Evolutionary conservation across 805 yeast genomes (phyloP).

Genomic region (Komagataella phaffii): DNA sequence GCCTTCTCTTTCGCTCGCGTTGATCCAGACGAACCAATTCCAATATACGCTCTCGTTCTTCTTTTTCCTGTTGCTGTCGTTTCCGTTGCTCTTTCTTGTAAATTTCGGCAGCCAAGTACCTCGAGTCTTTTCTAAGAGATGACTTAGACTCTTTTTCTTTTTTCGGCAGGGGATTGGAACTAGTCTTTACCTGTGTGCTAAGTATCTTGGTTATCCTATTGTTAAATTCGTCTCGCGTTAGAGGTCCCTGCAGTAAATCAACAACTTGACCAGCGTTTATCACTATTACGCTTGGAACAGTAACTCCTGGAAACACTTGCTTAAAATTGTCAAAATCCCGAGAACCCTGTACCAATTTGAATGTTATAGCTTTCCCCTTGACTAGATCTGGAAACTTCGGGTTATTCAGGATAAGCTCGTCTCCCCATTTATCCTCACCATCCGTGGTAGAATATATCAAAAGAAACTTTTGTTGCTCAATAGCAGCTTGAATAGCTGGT

Average conservation of each 20-base stretch:
- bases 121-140: slow-evolving; percentile 26
- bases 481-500: not conserved
- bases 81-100: slow-evolving; percentile 24
- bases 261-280: slow-evolving; percentile 28
- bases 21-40: slow-evolving; percentile 39
- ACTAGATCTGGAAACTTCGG: not conserved
- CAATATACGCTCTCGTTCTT: slow-evolving; percentile 44
- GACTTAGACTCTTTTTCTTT: slow-evolving; percentile 1
- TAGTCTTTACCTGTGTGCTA: slow-evolving; percentile 6
- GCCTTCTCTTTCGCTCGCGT: slow-evolving; percentile 22
- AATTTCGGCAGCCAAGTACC: slow-evolving; percentile 21
- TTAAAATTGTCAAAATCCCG: slow-evolving; percentile 29
- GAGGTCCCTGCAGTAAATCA: slow-evolving; percentile 20
- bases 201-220: slow-evolving; percentile 10
- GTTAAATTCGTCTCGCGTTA: slow-evolving; percentile 10
- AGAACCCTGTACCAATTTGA: slow-evolving; percentile 23
- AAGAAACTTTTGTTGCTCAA: not conserved
- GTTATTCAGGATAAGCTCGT: not conserved
- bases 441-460: not conserved
- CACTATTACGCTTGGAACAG: slow-evolving; percentile 39
- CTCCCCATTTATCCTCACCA: not conserved
- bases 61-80: slow-evolving; percentile 21
- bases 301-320: slow-evolving; percentile 35
- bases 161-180: not conserved
- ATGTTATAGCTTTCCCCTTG: slow-evolving; percentile 12